These are phyloP conservation scores for Cornus suecica DNA, from an alignment of 148 eudicot species.

Conservation along the genomic window DNA sequence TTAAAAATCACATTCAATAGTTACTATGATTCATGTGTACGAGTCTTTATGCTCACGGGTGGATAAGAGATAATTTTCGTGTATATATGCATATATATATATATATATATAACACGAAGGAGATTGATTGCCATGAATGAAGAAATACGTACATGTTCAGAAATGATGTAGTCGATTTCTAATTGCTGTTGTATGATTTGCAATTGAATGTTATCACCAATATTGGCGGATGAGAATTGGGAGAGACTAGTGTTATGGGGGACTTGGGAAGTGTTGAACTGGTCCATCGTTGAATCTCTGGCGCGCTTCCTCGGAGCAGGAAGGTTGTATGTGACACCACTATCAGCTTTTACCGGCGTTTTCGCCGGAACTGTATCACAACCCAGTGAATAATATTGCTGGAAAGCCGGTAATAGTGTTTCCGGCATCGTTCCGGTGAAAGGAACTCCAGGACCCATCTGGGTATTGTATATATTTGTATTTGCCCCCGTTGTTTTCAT, in stretches of 20 bases:
- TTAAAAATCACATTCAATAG: too few species aligned
- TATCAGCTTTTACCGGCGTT: constrained; percentile 21
- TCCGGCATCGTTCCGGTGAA: constrained; percentile 11
- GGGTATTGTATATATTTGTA: background rate
- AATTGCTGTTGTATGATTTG: background rate
- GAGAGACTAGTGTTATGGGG: background rate
- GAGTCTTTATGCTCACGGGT: too few species aligned
- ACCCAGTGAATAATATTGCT: constrained; percentile 9
- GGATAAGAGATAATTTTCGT: too few species aligned
- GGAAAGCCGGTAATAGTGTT: constrained; percentile 1
- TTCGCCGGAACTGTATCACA: constrained; percentile 9
- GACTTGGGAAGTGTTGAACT: background rate
- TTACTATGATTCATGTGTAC: too few species aligned
- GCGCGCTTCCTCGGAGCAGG: constrained; percentile 26
- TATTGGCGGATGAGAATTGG: background rate
- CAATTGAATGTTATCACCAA: background rate
- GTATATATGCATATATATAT: too few species aligned
- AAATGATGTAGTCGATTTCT: background rate
- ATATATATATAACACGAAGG: background rate
- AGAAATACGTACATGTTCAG: background rate
- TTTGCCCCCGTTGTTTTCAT: constrained; percentile 7
- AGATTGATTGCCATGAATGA: background rate
- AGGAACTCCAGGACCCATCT: constrained; percentile 2
- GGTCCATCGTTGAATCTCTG: constrained; percentile 15
- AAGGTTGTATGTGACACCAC: constrained; percentile 22